Percentiles rank a stretch among this genome's conserved stretches.
Evolutionary conservation across 2,329 filamentous ascomycete genomes (phyloP).

Genomic region (Dryadomyces quercus-mongolicae): DNA sequence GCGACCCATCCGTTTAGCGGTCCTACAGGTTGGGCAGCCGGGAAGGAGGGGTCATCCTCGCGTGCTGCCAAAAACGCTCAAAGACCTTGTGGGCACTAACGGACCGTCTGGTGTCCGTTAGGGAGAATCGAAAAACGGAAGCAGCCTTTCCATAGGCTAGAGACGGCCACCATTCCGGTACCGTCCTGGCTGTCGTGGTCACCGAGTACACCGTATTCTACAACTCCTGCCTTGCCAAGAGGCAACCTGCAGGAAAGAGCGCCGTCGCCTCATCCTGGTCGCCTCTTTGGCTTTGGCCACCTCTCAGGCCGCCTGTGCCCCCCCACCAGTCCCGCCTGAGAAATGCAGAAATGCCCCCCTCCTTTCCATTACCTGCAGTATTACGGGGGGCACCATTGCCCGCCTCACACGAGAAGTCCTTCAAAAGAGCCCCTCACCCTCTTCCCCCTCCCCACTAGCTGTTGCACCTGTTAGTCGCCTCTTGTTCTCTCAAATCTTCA

Average conservation of each 20-base stretch:
- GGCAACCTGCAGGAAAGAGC: neutral
- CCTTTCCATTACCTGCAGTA: too few relatives aligned
- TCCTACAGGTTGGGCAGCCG: neutral
- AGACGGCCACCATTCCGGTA: neutral
- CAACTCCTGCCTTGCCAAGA: neutral
- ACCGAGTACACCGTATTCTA: too few relatives aligned
- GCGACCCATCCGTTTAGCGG: neutral
- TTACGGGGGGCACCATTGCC: too few relatives aligned
- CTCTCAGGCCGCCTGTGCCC: neutral
- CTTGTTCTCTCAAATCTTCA: neutral
- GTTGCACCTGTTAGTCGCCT: neutral
- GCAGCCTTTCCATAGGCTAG: too few relatives aligned
- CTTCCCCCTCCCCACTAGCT: neutral
- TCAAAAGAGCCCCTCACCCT: conserved; percentile 1
- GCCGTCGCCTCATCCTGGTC: too few relatives aligned
- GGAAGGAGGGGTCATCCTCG: too few relatives aligned
- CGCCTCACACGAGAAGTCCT: neutral
- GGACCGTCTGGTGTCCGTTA: too few relatives aligned
- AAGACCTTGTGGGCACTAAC: neutral
- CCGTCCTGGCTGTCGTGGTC: neutral
- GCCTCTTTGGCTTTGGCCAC: too few relatives aligned
- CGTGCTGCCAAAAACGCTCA: too few relatives aligned
- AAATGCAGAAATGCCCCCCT: too few relatives aligned
- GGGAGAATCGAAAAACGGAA: too few relatives aligned
- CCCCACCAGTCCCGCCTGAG: too few relatives aligned